Percentiles rank a stretch among this genome's conserved stretches.
phyloP scores from a whole-genome alignment of 805 yeast species.

The Nadsonia fulvescens region DNA sequence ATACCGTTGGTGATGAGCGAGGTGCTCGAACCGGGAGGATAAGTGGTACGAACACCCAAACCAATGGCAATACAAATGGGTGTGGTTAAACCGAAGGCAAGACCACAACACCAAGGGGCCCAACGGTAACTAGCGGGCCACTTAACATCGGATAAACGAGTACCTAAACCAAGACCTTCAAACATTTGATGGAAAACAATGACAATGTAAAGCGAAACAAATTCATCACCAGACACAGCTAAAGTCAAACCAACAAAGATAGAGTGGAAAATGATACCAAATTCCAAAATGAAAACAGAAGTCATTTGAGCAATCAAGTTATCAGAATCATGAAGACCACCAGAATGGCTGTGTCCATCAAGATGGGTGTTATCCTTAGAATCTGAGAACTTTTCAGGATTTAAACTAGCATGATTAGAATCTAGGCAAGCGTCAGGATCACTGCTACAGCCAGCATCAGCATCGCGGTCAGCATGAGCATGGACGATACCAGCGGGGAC shows the following conservation, averaged over 20 bases:
- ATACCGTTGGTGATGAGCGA: constrained; percentile 44
- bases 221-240: constrained; percentile 48
- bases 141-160: constrained; percentile 41
- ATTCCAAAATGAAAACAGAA: constrained; percentile 42
- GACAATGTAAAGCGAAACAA: constrained; percentile 44
- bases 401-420: too few relatives aligned
- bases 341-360: constrained; percentile 2
- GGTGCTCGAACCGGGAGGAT: constrained; percentile 33
- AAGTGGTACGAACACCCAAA: constrained; percentile 44
- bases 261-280: constrained; percentile 60
- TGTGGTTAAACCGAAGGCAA: constrained; percentile 40
- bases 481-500: constrained; percentile 18
- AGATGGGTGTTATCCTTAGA: constrained; percentile 3
- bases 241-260: constrained; percentile 55
- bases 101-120: constrained; percentile 34
- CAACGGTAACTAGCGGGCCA: constrained; percentile 32
- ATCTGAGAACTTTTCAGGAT: constrained; percentile 19
- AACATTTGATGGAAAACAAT: constrained; percentile 59
- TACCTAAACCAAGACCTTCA: constrained; percentile 66
- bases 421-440: constrained; percentile 3
- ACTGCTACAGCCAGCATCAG: constrained; percentile 7
- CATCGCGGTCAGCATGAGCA: constrained; percentile 13
- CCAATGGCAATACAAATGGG: constrained; percentile 64
- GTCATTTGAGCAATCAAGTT: constrained; percentile 18
- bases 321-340: constrained; percentile 6